Conservation (phyloP, 225 moss, liverwort and hornwort genomes). For the Ulota crispa region DNA sequence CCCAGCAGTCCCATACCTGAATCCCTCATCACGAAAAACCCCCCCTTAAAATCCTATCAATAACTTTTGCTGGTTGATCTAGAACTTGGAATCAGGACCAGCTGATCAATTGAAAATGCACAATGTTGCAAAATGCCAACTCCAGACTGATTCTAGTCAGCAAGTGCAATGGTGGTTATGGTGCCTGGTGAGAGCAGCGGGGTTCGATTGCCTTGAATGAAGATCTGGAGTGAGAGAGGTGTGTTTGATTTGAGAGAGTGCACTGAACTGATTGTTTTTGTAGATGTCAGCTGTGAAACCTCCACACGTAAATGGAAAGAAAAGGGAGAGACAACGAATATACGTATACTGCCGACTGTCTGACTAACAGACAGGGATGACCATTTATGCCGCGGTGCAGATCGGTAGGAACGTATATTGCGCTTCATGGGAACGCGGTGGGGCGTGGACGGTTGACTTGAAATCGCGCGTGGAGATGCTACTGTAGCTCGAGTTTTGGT, state of each 20-base stretch:
- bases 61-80: neutral
- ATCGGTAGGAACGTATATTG: neutral
- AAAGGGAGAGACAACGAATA: neutral
- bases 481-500: too few species aligned
- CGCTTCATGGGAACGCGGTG: too few species aligned
- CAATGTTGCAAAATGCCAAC: neutral
- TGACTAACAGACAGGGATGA: too few species aligned
- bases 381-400: neutral
- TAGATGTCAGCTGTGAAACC: neutral
- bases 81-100: neutral
- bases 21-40: constrained; percentile 18
- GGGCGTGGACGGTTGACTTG: too few species aligned
- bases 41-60: neutral
- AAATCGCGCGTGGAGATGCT: too few species aligned
- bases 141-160: neutral
- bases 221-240: too few species aligned
- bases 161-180: neutral
- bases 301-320: neutral
- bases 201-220: neutral
- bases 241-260: neutral
- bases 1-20: constrained; percentile 31
- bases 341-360: neutral
- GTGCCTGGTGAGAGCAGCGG: neutral
- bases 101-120: neutral
- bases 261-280: neutral